Base-by-base conservation (phyloP, 1,284 basidiomycete species). In the Ceratobasidium sp. region DNA sequence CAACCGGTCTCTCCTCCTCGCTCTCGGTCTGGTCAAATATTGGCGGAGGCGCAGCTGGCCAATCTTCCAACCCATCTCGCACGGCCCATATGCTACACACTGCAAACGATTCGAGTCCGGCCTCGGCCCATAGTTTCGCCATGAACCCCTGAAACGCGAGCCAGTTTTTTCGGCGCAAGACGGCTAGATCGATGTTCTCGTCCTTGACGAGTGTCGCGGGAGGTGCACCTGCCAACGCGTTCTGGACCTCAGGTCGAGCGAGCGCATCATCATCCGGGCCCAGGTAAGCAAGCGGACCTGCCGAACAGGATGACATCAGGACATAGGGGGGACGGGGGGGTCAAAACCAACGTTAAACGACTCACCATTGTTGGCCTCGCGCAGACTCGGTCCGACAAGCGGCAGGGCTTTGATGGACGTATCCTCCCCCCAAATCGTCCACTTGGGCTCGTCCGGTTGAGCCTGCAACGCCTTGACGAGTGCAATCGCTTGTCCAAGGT, bases 341-440 rank as follows among this genome's bases (percentile, higher is more conserved):
- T 23, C 14, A 32, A 12, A 8, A 45, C 18, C n/a, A 43, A n/a
- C 6, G 34, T 21, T 6, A 12, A 23, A 41, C 26, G 28, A 32
- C 34, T 26, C 39, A 46, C 65, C 65, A n/a, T 69, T 69, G 23
- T 69, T 69, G 8, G 65, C 65, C 36, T 69, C 53, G 14, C 65
- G 43, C 18, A 69, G 32, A 32, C 65, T 45, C 16, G 65, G 65
- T 5, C 65, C 65, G 23, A 69, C 4, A 28, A 69, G 52, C 21
- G 65, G 65, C 34, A 55, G n/a, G 21, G 65, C 55, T n/a, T 16
- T 41, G 14, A 69, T 21, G 39, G 39, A 39, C 23, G 52, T 53
- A 46, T 69, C 65, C 9, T 69, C 36, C 16, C 65, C 65, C 65
- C 65, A 69, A 18, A 69, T 28, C 39, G 65, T 69, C 50, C 65